These are phyloP conservation scores for Lepidium campestre DNA, from an alignment of 441 rosid species.

Conservation along the genomic window DNA sequence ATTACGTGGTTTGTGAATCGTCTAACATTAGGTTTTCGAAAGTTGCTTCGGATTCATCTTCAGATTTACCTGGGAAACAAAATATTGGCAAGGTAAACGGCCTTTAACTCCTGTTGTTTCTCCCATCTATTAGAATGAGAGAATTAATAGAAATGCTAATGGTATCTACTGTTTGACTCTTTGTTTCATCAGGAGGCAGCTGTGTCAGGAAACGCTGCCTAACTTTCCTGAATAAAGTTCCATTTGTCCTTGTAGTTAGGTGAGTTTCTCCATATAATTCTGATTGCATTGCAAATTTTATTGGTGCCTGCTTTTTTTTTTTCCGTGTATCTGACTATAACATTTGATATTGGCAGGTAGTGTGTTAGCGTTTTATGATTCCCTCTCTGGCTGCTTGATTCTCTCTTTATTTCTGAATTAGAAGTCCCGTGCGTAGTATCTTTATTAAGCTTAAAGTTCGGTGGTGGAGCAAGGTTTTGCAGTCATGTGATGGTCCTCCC, in stretches of 20 bases:
- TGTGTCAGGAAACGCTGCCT: conserved; percentile 62
- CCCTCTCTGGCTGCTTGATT: conserved; percentile 37
- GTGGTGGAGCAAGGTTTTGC: conserved; percentile 24
- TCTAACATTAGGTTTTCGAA: conserved; percentile 56
- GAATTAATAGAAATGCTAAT: background rate
- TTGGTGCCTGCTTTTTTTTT: background rate
- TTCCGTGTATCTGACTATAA: background rate
- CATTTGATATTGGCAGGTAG: conserved; percentile 49
- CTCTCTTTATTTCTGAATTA: conserved; percentile 24
- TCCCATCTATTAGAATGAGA: background rate
- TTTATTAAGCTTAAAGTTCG: background rate
- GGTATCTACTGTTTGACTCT: background rate
- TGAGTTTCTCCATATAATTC: conserved; percentile 8
- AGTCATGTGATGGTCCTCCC: conserved; percentile 4
- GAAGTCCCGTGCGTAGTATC: conserved; percentile 26
- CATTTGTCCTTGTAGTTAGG: conserved; percentile 29
- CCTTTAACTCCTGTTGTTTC: background rate
- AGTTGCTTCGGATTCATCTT: conserved; percentile 37
- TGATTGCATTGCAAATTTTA: background rate
- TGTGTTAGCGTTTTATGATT: conserved; percentile 33
- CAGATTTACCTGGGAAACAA: conserved; percentile 49
- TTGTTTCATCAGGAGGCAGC: conserved; percentile 51
- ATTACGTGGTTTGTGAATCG: background rate
- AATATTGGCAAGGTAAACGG: conserved; percentile 40
- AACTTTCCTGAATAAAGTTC: conserved; percentile 36